Conservation (phyloP, 2,329 filamentous ascomycete species). For the Alternaria rosae region DNA sequence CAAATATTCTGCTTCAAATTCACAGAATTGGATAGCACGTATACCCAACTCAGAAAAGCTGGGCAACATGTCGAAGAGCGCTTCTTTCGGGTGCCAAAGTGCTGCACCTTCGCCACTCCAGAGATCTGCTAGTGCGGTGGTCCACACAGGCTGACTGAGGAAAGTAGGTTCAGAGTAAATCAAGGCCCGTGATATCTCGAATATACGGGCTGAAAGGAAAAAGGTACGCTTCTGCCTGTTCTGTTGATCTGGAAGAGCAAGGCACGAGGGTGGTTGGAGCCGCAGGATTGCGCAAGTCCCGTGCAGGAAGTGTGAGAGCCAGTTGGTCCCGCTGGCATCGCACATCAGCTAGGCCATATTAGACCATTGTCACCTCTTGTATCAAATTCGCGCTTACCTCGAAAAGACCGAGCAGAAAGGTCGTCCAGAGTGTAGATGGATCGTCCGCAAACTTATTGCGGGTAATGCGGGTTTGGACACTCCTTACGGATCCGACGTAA, state of each 20-base stretch:
- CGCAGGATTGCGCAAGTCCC: conserved; percentile 37
- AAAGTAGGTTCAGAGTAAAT: conserved; percentile 36
- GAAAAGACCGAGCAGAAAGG: conserved; percentile 35
- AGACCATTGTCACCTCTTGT: background rate
- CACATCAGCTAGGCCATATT: conserved; percentile 32
- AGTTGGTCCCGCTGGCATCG: conserved; percentile 33
- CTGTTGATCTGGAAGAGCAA: conserved; percentile 4
- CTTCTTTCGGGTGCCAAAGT: conserved; percentile 37
- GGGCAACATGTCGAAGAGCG: conserved; percentile 36
- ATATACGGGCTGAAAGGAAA: conserved; percentile 37
- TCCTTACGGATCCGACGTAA: conserved; percentile 26
- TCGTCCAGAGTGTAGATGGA: conserved; percentile 34
- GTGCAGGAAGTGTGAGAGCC: conserved; percentile 38
- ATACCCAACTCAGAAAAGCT: conserved; percentile 30
- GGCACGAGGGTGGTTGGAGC: conserved; percentile 23
- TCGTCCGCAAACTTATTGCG: conserved; percentile 17
- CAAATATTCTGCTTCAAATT: background rate
- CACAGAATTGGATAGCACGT: conserved; percentile 16
- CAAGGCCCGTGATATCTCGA: conserved; percentile 37
- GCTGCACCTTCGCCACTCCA: conserved; percentile 20
- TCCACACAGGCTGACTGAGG: conserved; percentile 29
- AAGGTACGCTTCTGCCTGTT: conserved; percentile 26
- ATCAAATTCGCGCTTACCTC: conserved; percentile 21
- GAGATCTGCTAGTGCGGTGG: conserved; percentile 20
- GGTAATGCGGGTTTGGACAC: conserved; percentile 21